Evolutionary conservation across 805 yeast genomes (phyloP).

Genomic region (Wickerhamiella hasegawae): DNA sequence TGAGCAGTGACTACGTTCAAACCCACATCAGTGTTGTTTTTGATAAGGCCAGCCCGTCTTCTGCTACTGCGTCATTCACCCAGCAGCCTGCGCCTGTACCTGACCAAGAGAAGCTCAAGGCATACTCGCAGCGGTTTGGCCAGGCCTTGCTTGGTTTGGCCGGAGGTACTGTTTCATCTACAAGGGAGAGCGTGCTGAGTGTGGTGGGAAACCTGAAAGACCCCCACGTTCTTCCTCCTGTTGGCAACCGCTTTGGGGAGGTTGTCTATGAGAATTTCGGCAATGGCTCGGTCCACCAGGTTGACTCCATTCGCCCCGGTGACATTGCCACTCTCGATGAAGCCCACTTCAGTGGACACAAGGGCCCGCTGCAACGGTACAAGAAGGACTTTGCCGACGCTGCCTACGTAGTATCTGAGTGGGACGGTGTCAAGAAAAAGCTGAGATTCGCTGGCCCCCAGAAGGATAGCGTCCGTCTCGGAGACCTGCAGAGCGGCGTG

Average conservation of each 20-base stretch:
- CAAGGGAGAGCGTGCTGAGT: not conserved
- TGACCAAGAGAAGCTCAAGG: constrained; percentile 33
- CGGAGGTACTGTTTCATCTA: constrained; percentile 8
- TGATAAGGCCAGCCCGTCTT: constrained; percentile 19
- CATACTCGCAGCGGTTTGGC: constrained; percentile 34
- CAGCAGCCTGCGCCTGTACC: constrained; percentile 28
- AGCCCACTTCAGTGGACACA: constrained; percentile 57
- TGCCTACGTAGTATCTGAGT: constrained; percentile 46
- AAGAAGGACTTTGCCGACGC: constrained; percentile 45
- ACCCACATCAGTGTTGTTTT: constrained; percentile 41
- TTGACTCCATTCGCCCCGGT: constrained; percentile 61
- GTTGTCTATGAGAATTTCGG: constrained; percentile 41
- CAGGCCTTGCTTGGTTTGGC: constrained; percentile 32
- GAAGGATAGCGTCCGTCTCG: constrained; percentile 50
- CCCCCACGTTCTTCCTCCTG: constrained; percentile 2
- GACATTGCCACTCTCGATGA: constrained; percentile 65
- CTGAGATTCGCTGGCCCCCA: constrained; percentile 23
- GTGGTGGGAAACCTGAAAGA: constrained; percentile 1
- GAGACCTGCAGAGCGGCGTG: constrained; percentile 65
- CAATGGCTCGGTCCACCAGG: constrained; percentile 33
- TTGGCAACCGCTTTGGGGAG: constrained; percentile 33
- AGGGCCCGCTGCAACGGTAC: constrained; percentile 38
- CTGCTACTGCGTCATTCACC: too few species aligned
- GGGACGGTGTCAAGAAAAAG: constrained; percentile 48
- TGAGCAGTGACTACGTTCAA: constrained; percentile 61